Evolutionary conservation across 1,284 basidiomycete species (phyloP).

Genomic region (Pyrrhoderma noxium): DNA sequence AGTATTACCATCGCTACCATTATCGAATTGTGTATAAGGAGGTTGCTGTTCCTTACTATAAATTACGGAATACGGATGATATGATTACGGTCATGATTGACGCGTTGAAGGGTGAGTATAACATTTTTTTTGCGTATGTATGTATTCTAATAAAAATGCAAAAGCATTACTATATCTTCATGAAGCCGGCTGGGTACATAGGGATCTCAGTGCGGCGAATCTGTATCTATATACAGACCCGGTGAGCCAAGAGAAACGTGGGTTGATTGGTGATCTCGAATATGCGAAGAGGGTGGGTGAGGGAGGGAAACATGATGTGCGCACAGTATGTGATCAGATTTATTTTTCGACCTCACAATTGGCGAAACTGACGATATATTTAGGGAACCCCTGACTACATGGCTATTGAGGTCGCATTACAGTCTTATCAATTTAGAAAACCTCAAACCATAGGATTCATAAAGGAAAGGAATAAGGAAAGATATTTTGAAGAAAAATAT

Average conservation of each 20-base stretch:
- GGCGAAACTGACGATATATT: no score
- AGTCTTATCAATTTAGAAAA: neutral
- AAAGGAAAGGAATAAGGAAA: no score
- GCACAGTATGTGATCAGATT: no score
- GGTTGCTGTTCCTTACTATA: neutral
- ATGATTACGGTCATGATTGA: conserved; percentile 1
- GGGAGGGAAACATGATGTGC: neutral
- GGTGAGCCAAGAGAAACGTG: neutral
- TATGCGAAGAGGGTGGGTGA: neutral
- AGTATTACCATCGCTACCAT: neutral
- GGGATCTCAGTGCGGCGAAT: conserved; percentile 3
- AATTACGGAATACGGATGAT: neutral
- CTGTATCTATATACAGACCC: neutral
- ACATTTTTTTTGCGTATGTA: neutral
- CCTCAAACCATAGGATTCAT: no score
- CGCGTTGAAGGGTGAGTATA: neutral
- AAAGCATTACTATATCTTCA: neutral
- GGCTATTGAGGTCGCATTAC: conserved; percentile 1
- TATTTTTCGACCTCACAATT: no score
- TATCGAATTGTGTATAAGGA: conserved; percentile 6
- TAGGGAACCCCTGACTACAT: conserved; percentile 4
- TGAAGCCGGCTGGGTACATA: conserved; percentile 4
- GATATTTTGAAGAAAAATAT: no score
- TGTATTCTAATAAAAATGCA: no score
- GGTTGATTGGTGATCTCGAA: conserved; percentile 1